Evolutionary conservation across 352 stramenopile species (phyloP).

Genomic region (Globisporangium viniferum): DNA sequence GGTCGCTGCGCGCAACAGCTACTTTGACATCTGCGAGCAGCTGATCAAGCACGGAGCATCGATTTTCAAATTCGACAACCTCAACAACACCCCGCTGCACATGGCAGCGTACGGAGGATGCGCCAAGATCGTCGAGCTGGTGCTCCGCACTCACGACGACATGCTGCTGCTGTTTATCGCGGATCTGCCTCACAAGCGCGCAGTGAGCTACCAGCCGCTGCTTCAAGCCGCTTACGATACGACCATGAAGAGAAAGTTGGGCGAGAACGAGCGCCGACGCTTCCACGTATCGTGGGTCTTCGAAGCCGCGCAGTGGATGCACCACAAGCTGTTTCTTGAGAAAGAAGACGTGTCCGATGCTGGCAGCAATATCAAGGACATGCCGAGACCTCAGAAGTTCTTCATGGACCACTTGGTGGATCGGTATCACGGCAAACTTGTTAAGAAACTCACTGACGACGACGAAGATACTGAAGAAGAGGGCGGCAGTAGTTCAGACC

Average conservation of each 20-base stretch:
- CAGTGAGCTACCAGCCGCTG: conserved; percentile 32
- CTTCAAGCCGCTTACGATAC: conserved; percentile 37
- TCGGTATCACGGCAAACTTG: conserved; percentile 36
- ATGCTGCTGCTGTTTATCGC: conserved; percentile 43
- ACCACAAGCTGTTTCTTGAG: conserved; percentile 30
- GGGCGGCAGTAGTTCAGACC: conserved; percentile 18
- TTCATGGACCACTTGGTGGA: conserved; percentile 50
- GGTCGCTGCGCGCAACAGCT: conserved; percentile 50
- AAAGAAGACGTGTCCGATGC: neutral
- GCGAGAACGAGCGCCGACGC: conserved; percentile 55
- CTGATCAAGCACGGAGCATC: conserved; percentile 40
- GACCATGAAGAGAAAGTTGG: conserved; percentile 59
- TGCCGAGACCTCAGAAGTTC: conserved; percentile 29
- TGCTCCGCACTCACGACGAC: conserved; percentile 50
- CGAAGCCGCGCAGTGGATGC: conserved; percentile 46
- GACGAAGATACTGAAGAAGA: conserved; percentile 26
- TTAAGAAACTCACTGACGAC: conserved; percentile 18
- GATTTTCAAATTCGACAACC: conserved; percentile 48
- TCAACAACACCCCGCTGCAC: conserved; percentile 69
- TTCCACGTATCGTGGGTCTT: conserved; percentile 66
- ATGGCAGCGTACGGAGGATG: conserved; percentile 60
- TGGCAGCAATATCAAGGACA: neutral
- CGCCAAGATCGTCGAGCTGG: conserved; percentile 30
- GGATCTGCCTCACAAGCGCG: conserved; percentile 27
- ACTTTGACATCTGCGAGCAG: conserved; percentile 44